Percentiles rank a stretch among this genome's conserved stretches.
Conservation (phyloP, 176 grass and related monocot genomes). For the Dendrocalamus sinicus region DNA sequence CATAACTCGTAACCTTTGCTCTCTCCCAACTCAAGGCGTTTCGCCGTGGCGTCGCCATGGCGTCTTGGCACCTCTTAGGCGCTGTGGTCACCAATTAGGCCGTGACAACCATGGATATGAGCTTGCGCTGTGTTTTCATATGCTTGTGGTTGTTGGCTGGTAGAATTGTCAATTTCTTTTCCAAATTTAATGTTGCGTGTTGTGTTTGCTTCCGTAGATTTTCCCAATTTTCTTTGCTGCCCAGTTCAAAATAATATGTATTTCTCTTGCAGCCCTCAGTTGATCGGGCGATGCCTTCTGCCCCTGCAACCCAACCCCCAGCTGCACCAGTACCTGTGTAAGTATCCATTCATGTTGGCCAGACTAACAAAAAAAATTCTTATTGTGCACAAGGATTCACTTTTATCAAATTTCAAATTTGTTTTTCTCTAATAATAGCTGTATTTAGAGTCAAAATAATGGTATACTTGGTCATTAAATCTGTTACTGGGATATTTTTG, state of each 20-base stretch:
- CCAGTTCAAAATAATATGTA: slow-evolving; percentile 7
- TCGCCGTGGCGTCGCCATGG: too few relatives aligned
- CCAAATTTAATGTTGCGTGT: background rate
- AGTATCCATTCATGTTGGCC: slow-evolving; percentile 13
- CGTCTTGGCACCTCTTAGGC: too few relatives aligned
- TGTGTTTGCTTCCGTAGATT: background rate
- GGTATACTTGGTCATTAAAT: background rate
- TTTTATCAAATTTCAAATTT: background rate
- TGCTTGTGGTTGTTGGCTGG: background rate
- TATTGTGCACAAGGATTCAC: background rate
- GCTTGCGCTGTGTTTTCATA: background rate
- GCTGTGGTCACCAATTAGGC: too few relatives aligned
- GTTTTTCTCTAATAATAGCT: background rate
- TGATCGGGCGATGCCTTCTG: slow-evolving; percentile 14
- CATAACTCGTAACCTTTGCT: too few relatives aligned
- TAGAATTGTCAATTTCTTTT: background rate
- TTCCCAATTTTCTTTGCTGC: background rate
- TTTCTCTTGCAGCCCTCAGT: slow-evolving; percentile 44
- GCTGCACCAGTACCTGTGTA: slow-evolving; percentile 31
- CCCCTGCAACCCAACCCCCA: slow-evolving; percentile 36
- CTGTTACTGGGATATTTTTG: background rate
- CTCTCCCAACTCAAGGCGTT: too few relatives aligned
- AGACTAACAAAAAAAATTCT: background rate
- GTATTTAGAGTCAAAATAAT: background rate
- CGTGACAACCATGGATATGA: background rate